Base-by-base conservation (phyloP, 192 early-diverging fungal genomes). In the Lunasporangiospora selenospora region DNA sequence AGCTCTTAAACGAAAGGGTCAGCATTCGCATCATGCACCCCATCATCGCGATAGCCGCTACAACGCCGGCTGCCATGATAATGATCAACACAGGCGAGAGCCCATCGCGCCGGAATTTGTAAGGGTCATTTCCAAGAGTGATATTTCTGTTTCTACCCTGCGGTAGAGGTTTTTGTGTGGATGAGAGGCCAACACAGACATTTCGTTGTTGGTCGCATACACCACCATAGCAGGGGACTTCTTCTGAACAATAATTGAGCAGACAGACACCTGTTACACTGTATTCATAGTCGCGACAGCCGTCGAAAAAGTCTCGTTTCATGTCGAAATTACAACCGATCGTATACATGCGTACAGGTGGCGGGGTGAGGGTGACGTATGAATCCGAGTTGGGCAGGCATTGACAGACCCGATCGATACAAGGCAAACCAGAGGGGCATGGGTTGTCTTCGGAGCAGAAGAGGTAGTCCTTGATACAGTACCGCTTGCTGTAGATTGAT, bases 371-470 rank as follows among this genome's bases (percentile, higher is more conserved):
- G 12, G 69, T 73, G 55, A 73, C 63, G 24, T 40, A 73, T 0
- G 52, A 57, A 11, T 58, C 29, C 18, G 32, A 46, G 43, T 62
- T 63, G 46, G 69, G 61, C 21, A 47, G 48, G 39, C 69, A 73
- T 53, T 73, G 69, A 39, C 69, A 73, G 24, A 73, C 61, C 15
- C 69, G 69, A 27, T 73, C 69, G 49, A 73, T 33, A 41, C 69
- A 73, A 19, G 69, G 42, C 18, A 73, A 53, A 10, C 47, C 33
- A 27, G 60, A 62, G 10, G 69, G 69, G 21, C 69, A 73, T 19
- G 69, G 69, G 24, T 73, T 73, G 33, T 73, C 69, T 34, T 73
- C 69, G 13, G 69, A 73, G 36, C 69, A 73, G 41, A 73, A 73
- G 5, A 62, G 16, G 30, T 51, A 73, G 42, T 73, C 69, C 16